Conservation (phyloP, 805 yeast genomes). For the Kazachstania africana region DNA sequence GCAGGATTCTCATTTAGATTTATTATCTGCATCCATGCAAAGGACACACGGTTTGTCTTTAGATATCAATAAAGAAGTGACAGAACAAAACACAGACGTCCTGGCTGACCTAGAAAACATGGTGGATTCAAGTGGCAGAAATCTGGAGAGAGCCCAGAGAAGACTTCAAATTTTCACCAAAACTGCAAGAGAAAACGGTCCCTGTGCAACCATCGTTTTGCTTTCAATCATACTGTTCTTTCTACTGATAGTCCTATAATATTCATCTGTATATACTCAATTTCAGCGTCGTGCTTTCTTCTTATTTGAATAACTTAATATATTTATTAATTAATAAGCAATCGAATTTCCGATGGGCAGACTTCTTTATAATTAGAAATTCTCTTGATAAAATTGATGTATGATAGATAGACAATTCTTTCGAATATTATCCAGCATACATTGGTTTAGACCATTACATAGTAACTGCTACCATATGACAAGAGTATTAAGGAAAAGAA, state of each 20-base stretch:
- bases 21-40: constrained; percentile 32
- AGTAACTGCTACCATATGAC: no score
- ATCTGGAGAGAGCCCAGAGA: constrained; percentile 31
- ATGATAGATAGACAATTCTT: no score
- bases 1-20: constrained; percentile 35
- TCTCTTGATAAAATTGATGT: no score
- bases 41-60: constrained; percentile 35
- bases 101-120: constrained; percentile 40
- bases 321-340: no score
- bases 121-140: constrained; percentile 31
- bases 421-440: no score
- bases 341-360: no score
- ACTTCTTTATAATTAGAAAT: no score
- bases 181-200: constrained; percentile 36
- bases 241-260: constrained; percentile 30
- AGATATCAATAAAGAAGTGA: constrained; percentile 36
- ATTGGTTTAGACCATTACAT: no score
- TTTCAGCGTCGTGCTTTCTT: not conserved
- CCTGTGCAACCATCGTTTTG: constrained; percentile 36
- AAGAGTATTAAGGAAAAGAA: constrained; percentile 4
- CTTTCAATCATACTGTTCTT: constrained; percentile 34
- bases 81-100: constrained; percentile 34
- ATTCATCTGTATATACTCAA: no score
- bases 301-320: no score
- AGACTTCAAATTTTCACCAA: constrained; percentile 30